Base-by-base conservation (phyloP, 306 rosid genomes). In the Fragaria iinumae region DNA sequence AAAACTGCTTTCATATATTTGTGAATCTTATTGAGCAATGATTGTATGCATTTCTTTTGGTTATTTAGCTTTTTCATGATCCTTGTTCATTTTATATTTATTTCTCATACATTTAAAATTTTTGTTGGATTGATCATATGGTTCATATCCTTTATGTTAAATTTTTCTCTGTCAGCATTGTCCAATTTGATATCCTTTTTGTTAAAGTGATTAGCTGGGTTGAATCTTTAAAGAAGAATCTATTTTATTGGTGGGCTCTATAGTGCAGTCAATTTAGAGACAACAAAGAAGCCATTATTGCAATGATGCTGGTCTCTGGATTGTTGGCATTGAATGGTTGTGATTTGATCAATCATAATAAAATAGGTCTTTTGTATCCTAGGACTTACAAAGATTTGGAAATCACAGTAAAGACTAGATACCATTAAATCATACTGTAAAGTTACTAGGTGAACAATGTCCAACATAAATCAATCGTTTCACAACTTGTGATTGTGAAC, bases 401-500 rank as follows among this genome's bases (percentile, higher is more conserved):
- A 69, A 68, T 67, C 8, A n/a, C 27, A 10, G 27, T 4, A 21
- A 73, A 60, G 5, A 73, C 16, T 43, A 73, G 39, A 41, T 60
- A 14, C 55, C 70, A 74, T 62, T 11, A 18, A 73, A 56, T 55
- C 4, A 45, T 11, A 47, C 64, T 70, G 53, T 7, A 81, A 44
- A 44, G 17, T 73, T 55, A 27, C 60, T 52, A 32, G 53, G 55
- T n/a, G 65, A 48, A 60, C 66, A 73, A 52, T 81, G 75, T 45
- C 52, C 23, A 25, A 27, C 60, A 12, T 41, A 47, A 67, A 67
- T 53, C 25, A 43, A 34, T 59, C 34, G 20, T 68, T 29, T 69
- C 43, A 68, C 69, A 32, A 56, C 29, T 68, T 80, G 27, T 69
- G 53, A 34, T 21, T 65, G 41, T 62, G 47, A 17, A 65, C 45